Base-by-base conservation (phyloP, 2,329 filamentous ascomycete species). In the Aurifilum marmelostoma region DNA sequence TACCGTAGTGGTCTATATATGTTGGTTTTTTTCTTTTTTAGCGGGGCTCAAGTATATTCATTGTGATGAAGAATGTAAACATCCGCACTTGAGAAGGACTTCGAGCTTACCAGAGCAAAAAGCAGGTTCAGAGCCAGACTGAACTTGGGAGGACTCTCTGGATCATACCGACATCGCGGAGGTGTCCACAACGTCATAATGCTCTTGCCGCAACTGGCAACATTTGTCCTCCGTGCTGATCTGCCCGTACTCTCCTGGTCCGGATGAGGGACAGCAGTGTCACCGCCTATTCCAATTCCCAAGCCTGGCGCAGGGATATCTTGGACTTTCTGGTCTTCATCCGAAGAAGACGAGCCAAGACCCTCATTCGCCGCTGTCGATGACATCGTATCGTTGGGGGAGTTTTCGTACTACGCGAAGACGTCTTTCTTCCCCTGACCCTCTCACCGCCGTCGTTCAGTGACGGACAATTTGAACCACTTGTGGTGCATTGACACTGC, bases 51-150 rank as follows among this genome's bases (percentile, higher is more conserved):
- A 24, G 3, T n/a, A 6, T 37, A n/a, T 37, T 7, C 29, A 32
- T 29, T 71, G 39, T 67, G 39, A 18, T 52, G n/a, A n/a, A n/a
- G n/a, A 24, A 9, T 32, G 32, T n/a, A 1, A 1, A 27, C 8
- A 64, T 16, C 5, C 2, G 59, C 16, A 9, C n/a, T n/a, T n/a
- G 39, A 27, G 14, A 21, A 50, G 6, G 34, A 34, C 34, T 16
- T 56, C 59, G 63, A 21, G 74, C 79, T 72, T 73, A 85, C 91
- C 74, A 91, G 85, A 1, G 85, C 89, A 71, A 93, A 93, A 1
- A 94, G 79, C 2, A 93, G 76, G 74, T 94, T 94, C 75, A 92
- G 81, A 2, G 82, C 81, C 73, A 92, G 80, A 1, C 87, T 90
- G 77, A 95, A 93, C 41, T 84, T 82, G 0, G 90, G 90, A 9